phyloP scores from a whole-genome alignment of 2,329 filamentous ascomycete genomes.

The Fusarium sp. region DNA sequence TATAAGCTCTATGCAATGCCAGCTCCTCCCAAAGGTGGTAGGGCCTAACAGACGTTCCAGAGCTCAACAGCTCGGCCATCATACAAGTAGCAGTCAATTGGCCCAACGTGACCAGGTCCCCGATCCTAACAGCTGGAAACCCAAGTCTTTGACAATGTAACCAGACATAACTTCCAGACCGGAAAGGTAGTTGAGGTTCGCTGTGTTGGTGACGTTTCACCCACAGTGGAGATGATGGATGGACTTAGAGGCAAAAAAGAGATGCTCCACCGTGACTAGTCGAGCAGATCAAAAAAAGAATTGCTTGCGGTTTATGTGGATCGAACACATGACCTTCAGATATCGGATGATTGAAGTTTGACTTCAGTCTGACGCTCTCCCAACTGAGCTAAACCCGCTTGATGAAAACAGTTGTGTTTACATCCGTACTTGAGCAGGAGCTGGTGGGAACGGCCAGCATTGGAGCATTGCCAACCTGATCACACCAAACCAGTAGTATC shows the following conservation, averaged over 20 bases:
- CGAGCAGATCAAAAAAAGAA: conserved; percentile 3
- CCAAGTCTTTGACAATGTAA: neutral
- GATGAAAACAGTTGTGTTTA: neutral
- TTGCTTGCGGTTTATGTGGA: conserved; percentile 45
- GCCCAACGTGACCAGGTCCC: too few species aligned
- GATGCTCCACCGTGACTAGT: neutral
- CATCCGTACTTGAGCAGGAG: neutral
- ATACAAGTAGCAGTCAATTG: too few species aligned
- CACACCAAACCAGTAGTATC: neutral
- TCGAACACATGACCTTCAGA: conserved; percentile 49
- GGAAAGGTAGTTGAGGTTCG: neutral
- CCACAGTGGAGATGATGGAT: neutral
- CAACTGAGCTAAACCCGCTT: conserved; percentile 48
- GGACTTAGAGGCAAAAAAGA: neutral
- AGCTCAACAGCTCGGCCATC: too few species aligned
- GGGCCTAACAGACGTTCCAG: too few species aligned
- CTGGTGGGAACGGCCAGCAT: neutral
- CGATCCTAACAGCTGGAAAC: neutral
- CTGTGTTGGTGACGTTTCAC: neutral
- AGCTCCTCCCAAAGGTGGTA: too few species aligned
- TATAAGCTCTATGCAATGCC: too few species aligned
- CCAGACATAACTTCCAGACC: neutral
- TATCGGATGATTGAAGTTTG: conserved; percentile 39
- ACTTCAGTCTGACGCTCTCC: conserved; percentile 44
- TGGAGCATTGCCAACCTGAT: neutral